Base-by-base conservation (phyloP, 208 protist genomes). In the Acanthamoeba healyi region DNA sequence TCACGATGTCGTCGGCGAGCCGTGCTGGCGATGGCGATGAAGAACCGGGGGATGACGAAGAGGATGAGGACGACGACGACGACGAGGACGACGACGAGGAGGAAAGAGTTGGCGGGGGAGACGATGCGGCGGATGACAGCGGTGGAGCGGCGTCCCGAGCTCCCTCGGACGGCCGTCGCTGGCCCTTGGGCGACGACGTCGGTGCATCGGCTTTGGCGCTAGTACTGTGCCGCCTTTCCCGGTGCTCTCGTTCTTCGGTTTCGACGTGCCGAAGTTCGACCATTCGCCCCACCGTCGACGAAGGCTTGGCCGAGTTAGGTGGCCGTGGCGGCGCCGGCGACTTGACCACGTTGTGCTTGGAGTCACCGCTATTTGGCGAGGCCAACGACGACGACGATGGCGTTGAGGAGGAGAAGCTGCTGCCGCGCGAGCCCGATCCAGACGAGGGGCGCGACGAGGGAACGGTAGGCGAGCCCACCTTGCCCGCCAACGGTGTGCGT, bases 181-280 rank as follows among this genome's bases (percentile, higher is more conserved):
- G 46, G 46, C 46, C 17, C 46, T 51, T 51, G 46, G 46, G 46
- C 46, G 46, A 51, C 4, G 46, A 1, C 2, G 46, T 19, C 46
- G 46, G 14, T 15, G 10, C 46, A 10, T 10, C 14, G 46, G 46
- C 17, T 15, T 6, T 51, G 46, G 46, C 46, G 46, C 1, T 51
- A 15, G 46, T 15, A 15, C 46, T 51, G 46, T 51, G 46, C 46
- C 46, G 46, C 46, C 46, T 10, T 15, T 51, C 46, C 46, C 46
- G 46, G 46, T 15, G 10, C 46, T 51, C 46, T 10, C 46, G 46
- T 15, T 51, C 46, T 15, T 51, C 46, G 46, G 46, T 51, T 15
- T 51, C 65, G 65, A 74, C 36, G 36, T 74, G 65, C 10, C 65
- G 65, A 7, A 74, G 65, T 10, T 74, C 65, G 36, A 74, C 65